Evolutionary conservation across 148 eudicot species (phyloP).

Genomic region (Suaeda aralocaspica): DNA sequence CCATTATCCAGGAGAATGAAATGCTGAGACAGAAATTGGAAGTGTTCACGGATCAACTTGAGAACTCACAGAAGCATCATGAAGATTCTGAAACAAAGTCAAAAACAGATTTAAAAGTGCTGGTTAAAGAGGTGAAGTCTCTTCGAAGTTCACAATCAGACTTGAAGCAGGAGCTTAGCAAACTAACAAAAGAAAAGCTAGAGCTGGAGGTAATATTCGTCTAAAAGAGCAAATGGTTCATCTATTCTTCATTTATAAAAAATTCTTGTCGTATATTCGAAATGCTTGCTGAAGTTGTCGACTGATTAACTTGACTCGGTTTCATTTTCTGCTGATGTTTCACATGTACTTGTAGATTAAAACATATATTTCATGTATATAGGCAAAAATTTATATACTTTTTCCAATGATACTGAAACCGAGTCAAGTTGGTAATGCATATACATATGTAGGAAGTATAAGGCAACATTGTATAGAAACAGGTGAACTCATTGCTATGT

Average conservation of each 20-base stretch:
- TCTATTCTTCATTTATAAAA: background rate
- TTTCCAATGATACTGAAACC: too few species aligned
- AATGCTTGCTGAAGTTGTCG: background rate
- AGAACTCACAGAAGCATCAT: conserved; percentile 47
- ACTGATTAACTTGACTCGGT: background rate
- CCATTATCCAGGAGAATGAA: conserved; percentile 52
- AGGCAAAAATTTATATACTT: too few species aligned
- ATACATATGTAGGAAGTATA: too few species aligned
- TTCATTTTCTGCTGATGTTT: background rate
- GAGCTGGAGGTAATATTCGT: conserved; percentile 55
- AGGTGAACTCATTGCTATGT: too few species aligned
- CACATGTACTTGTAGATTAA: too few species aligned
- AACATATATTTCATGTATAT: too few species aligned
- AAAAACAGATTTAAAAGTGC: conserved; percentile 72
- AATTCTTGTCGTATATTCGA: background rate
- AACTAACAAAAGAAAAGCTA: conserved; percentile 51
- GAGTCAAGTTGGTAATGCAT: too few species aligned
- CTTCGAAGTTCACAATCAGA: conserved; percentile 66
- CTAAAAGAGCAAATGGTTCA: too few species aligned
- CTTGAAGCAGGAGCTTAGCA: conserved; percentile 73
- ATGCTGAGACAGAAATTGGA: conserved; percentile 52
- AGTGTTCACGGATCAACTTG: conserved; percentile 48
- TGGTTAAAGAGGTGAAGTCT: conserved; percentile 79
- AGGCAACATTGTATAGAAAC: too few species aligned
- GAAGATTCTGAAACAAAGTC: conserved; percentile 64